Base-by-base conservation (phyloP, 2,329 filamentous ascomycete species). In the Pseudogymnoascus sp. region DNA sequence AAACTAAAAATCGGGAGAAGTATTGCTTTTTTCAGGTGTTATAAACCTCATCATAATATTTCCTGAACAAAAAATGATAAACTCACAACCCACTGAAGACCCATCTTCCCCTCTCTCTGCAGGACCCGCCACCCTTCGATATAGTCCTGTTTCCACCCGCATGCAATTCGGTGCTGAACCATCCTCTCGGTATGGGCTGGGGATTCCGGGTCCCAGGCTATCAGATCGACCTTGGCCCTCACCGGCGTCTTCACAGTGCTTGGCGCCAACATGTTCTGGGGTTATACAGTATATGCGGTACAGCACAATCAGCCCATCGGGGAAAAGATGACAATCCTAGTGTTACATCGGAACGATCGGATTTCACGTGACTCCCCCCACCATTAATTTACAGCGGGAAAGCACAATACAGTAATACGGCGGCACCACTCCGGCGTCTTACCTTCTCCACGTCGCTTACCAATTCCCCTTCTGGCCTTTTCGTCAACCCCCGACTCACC, bases 181-280 rank as follows among this genome's bases (percentile, higher is more conserved):
- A 81, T 69, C 38, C 79, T 72, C 63, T 75, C 65, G 35, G 73
- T 69, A 62, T 81, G 79, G n/a, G 70, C 69, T 7, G 72, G 70
- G 50, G 73, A 76, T 14, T 66, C 67, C 8, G 75, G 70, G 63
- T 82, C 78, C 76, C 76, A 81, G 7, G 78, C 78, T 18, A 81
- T 69, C 40, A 81, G 72, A 62, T 71, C 56, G 12, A 78, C 66
- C 59, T 70, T 71, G 7, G 64, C 62, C 53, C 21, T 60, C 6
- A 16, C n/a, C 11, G 16, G 11, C n/a, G 5, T n/a, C 16, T 56
- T 56, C 11, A 7, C 28, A 33, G n/a, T 56, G 28, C 16, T 56
- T 18, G 50, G 28, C 50, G 16, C 50, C 28, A 33, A 21, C 50
- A 56, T 56, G 5, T 21, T 56, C n/a, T 21, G 16, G 28, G 50